These are phyloP conservation scores for Sporopachydermia quercuum DNA, from an alignment of 805 yeast genomes.

Conservation along the genomic window DNA sequence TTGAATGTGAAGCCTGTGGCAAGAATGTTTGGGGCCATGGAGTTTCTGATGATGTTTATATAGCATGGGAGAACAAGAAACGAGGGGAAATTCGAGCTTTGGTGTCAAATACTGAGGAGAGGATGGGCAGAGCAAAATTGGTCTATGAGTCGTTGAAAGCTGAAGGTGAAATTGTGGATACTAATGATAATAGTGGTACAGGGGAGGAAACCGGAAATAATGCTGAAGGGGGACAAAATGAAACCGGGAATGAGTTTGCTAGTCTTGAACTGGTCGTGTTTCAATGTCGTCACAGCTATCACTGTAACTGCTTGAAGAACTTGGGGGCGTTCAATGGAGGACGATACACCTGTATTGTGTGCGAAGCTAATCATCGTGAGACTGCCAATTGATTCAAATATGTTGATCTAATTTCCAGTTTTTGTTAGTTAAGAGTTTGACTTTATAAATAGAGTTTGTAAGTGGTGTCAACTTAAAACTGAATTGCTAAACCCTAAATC, in stretches of 20 bases:
- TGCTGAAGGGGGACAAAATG: slow-evolving; percentile 4
- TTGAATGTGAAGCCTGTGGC: slow-evolving; percentile 67
- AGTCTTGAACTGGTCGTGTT: slow-evolving; percentile 32
- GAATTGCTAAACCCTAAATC: too few relatives aligned
- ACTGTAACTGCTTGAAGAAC: slow-evolving; percentile 36
- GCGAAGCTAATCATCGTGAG: too few relatives aligned
- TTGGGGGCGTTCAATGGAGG: slow-evolving; percentile 23
- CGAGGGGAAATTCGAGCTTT: slow-evolving; percentile 14
- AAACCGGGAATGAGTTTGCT: slow-evolving; percentile 4
- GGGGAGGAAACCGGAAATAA: slow-evolving; percentile 6
- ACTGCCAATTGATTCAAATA: too few relatives aligned
- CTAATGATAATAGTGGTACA: slow-evolving; percentile 5
- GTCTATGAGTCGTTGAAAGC: slow-evolving; percentile 7
- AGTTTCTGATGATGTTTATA: slow-evolving; percentile 31
- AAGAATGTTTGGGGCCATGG: slow-evolving; percentile 58
- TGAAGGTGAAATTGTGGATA: slow-evolving; percentile 5
- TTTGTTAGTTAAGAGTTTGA: too few relatives aligned
- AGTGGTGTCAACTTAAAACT: too few relatives aligned
- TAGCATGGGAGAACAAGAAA: slow-evolving; percentile 39
- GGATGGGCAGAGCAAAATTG: slow-evolving; percentile 3
- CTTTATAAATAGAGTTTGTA: too few relatives aligned
- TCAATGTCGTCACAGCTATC: slow-evolving; percentile 56
- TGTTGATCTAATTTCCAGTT: too few relatives aligned
- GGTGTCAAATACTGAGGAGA: background rate
- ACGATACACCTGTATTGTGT: slow-evolving; percentile 24